Percentiles rank a stretch among this genome's conserved stretches.
Evolutionary conservation across 208 protist species (phyloP).

Genomic region (Angomonas ambiguus): DNA sequence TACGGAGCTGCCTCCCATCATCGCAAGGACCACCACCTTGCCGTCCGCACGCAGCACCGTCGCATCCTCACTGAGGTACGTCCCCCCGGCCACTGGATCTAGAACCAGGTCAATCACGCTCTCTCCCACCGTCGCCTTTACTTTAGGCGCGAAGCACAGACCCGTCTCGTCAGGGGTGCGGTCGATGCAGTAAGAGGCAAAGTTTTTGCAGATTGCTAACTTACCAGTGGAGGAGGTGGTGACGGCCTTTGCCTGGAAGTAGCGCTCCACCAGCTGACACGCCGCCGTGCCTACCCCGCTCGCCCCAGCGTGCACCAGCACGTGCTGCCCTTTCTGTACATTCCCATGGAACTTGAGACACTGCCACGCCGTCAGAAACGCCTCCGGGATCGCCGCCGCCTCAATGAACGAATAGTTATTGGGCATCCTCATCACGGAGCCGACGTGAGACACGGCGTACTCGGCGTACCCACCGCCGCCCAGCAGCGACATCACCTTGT

Average conservation of each 20-base stretch:
- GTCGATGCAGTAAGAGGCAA: slow-evolving; percentile 43
- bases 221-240: slow-evolving; percentile 64
- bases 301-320: slow-evolving; percentile 86
- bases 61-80: slow-evolving; percentile 62
- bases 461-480: slow-evolving; percentile 90
- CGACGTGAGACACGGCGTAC: slow-evolving; percentile 74
- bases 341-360: slow-evolving; percentile 64
- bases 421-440: slow-evolving; percentile 78
- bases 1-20: slow-evolving; percentile 54
- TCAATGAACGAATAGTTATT: slow-evolving; percentile 77
- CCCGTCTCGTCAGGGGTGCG: slow-evolving; percentile 60
- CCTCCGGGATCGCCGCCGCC: slow-evolving; percentile 89
- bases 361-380: slow-evolving; percentile 92
- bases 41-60: slow-evolving; percentile 63
- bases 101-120: slow-evolving; percentile 62
- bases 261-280: slow-evolving; percentile 78
- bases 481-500: slow-evolving; percentile 86
- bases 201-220: slow-evolving; percentile 71
- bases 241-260: slow-evolving; percentile 60
- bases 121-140: slow-evolving; percentile 40
- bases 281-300: slow-evolving; percentile 87
- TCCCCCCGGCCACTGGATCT: slow-evolving; percentile 74
- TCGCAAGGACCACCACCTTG: slow-evolving; percentile 55
- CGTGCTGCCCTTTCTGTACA: slow-evolving; percentile 51
- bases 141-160: slow-evolving; percentile 64